Conservation (phyloP, 208 protist genomes). For the Tritrichomonas foetus region DNA sequence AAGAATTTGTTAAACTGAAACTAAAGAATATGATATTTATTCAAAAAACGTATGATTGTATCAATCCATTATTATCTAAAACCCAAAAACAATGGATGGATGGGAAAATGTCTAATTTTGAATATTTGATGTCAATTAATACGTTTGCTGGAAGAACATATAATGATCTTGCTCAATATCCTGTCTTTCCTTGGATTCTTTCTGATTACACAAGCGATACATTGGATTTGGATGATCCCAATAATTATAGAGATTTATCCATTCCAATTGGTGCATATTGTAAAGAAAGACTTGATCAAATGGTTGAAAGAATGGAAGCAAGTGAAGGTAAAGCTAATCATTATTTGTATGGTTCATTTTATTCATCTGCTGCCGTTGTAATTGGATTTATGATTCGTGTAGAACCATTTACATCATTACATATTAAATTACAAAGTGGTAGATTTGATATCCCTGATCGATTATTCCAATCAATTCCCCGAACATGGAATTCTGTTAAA, state of each 20-base stretch:
- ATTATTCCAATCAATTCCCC: not conserved
- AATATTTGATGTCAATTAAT: not conserved
- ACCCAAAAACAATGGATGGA: not conserved
- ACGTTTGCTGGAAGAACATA: not conserved
- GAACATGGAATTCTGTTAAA: not conserved
- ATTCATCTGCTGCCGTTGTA: constrained; percentile 46
- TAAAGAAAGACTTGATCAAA: not conserved
- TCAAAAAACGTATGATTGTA: not conserved
- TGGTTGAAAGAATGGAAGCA: not conserved
- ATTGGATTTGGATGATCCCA: not conserved
- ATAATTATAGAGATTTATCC: not conserved
- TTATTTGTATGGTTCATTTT: constrained; percentile 40
- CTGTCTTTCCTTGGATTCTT: constrained; percentile 40
- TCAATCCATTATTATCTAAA: not conserved
- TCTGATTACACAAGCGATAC: not conserved
- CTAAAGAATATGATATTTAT: not conserved
- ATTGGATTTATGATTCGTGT: constrained; percentile 48
- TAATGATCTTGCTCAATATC: constrained; percentile 27
- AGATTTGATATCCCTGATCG: not conserved
- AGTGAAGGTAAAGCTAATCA: not conserved
- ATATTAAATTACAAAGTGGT: constrained; percentile 44
- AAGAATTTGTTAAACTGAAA: not conserved
- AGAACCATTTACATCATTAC: constrained; percentile 50
- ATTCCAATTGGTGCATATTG: constrained; percentile 8
- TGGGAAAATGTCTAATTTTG: not conserved